These are phyloP conservation scores for Gossypium australe DNA, from an alignment of 345 rosid species.

Conservation along the genomic window DNA sequence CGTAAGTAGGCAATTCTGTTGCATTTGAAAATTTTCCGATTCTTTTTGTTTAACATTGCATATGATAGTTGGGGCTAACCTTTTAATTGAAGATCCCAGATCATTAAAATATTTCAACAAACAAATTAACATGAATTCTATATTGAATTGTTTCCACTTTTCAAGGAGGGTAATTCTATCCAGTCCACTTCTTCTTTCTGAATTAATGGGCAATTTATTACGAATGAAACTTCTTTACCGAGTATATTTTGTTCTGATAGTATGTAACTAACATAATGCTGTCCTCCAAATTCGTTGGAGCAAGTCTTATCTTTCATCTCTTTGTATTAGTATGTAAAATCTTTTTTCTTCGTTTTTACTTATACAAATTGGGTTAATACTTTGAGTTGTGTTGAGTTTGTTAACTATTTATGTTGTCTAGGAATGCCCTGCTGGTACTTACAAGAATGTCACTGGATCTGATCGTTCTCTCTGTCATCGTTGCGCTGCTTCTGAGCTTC, in stretches of 20 bases:
- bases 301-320: background rate
- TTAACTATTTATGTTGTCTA: constrained; percentile 24
- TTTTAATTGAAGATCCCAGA: background rate
- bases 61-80: background rate
- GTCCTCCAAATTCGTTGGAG: background rate
- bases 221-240: background rate
- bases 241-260: background rate
- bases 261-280: background rate
- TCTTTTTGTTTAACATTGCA: background rate
- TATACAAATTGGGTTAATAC: background rate
- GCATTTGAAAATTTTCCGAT: background rate
- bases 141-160: background rate
- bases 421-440: constrained; percentile 98
- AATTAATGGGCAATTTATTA: background rate
- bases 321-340: background rate
- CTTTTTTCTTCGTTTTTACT: background rate
- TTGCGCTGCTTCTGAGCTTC: constrained; percentile 80
- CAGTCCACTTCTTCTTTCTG: background rate
- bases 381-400: background rate
- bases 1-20: constrained; percentile 32
- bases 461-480: constrained; percentile 68
- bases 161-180: too few species aligned
- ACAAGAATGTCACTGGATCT: constrained; percentile 82
- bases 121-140: background rate
- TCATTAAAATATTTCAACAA: background rate